A percentile compares a stretch with the other conserved stretches of the same genome.
phyloP scores from a whole-genome alignment of 257 asterid genomes.

The Penstemon davidsonii region DNA sequence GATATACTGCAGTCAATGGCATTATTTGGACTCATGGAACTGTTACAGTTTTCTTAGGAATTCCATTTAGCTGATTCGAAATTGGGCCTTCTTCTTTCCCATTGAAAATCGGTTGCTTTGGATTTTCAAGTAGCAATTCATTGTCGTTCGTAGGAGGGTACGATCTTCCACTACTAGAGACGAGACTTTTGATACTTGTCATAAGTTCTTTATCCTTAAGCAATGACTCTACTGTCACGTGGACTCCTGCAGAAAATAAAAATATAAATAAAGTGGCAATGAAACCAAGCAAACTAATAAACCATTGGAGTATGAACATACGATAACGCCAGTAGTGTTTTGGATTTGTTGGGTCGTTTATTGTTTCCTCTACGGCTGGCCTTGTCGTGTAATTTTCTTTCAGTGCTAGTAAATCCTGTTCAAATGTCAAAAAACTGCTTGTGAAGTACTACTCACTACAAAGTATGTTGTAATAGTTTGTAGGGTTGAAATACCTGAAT shows the following conservation, averaged over 20 bases:
- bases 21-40: conserved; percentile 19
- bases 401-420: conserved; percentile 86
- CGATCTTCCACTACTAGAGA: conserved; percentile 73
- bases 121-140: conserved; percentile 28
- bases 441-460: neutral
- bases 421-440: neutral
- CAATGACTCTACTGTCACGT: conserved; percentile 82
- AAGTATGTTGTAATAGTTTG: neutral
- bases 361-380: conserved; percentile 91
- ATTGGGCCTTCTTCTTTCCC: conserved; percentile 25
- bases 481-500: conserved; percentile 67
- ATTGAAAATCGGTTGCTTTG: conserved; percentile 33
- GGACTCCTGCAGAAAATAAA: conserved; percentile 54
- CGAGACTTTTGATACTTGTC: conserved; percentile 59
- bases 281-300: neutral
- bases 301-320: conserved; percentile 36
- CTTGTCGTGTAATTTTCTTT: conserved; percentile 81
- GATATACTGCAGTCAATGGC: too few species aligned
- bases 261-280: neutral
- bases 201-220: conserved; percentile 66
- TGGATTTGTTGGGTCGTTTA: conserved; percentile 95
- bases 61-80: conserved; percentile 26
- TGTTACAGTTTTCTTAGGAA: conserved; percentile 32
- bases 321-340: conserved; percentile 96
- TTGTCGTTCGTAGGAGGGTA: conserved; percentile 51